Percentiles rank a stretch among this genome's conserved stretches.
Evolutionary conservation across 306 rosid species (phyloP).

Genomic region (Vigna mungo): DNA sequence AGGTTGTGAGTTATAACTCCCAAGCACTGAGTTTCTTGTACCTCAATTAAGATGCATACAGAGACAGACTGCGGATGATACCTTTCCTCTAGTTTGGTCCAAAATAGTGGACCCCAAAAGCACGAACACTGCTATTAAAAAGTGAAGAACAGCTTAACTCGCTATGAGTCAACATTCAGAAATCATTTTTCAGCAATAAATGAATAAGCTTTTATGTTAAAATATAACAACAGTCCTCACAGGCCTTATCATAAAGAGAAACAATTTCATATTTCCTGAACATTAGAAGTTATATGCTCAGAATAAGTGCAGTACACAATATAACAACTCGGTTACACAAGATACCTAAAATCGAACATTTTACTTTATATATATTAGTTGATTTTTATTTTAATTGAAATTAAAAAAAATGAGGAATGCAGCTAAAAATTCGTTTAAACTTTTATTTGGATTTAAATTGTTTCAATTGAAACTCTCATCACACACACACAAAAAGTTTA

Average conservation of each 20-base stretch:
- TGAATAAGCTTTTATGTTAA: neutral
- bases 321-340: too few species aligned
- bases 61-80: conserved; percentile 36
- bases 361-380: too few species aligned
- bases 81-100: conserved; percentile 41
- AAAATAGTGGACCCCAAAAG: conserved; percentile 42
- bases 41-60: conserved; percentile 27
- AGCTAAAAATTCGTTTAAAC: too few species aligned
- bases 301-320: neutral
- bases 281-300: neutral
- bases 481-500: accelerated
- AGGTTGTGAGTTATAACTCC: neutral
- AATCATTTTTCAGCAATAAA: neutral
- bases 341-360: too few species aligned
- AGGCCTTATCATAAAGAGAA: neutral
- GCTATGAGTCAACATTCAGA: conserved; percentile 12
- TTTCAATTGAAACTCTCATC: too few species aligned
- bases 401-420: too few species aligned
- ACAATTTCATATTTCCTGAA: neutral
- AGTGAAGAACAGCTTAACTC: conserved; percentile 6
- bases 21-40: conserved; percentile 27
- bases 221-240: neutral
- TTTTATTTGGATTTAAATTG: too few species aligned
- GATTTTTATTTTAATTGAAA: too few species aligned
- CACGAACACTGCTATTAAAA: conserved; percentile 25